phyloP scores from a whole-genome alignment of 306 rosid genomes.

The Cicer arietinum region DNA sequence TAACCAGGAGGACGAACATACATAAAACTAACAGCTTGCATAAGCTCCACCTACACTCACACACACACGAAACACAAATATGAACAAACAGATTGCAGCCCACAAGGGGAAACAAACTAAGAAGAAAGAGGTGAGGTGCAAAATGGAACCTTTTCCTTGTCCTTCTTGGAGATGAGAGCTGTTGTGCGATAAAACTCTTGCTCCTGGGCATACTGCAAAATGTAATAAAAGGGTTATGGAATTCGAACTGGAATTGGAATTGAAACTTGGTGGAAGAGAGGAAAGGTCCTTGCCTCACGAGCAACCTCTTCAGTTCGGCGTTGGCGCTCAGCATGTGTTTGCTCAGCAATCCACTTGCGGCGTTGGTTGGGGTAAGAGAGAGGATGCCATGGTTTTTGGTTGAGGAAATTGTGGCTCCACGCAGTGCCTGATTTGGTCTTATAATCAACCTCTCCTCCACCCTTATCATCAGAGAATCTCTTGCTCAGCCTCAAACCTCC shows the following conservation, averaged over 20 bases:
- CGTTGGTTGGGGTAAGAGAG: slow-evolving; percentile 97
- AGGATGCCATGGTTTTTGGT: slow-evolving; percentile 99
- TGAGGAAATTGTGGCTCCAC: slow-evolving; percentile 91
- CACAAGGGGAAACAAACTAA: not conserved
- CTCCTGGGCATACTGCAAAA: slow-evolving; percentile 81
- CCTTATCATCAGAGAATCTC: slow-evolving; percentile 68
- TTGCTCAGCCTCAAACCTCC: slow-evolving; percentile 79
- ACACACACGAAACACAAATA: slow-evolving; percentile 1
- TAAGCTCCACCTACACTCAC: slow-evolving; percentile 70
- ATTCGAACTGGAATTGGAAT: not conserved
- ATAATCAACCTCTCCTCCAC: slow-evolving; percentile 73
- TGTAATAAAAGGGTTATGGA: slow-evolving; percentile 5
- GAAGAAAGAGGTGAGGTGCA: not conserved
- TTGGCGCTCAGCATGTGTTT: slow-evolving; percentile 67
- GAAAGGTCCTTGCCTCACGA: slow-evolving; percentile 64
- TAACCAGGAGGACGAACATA: slow-evolving; percentile 98
- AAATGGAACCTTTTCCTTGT: slow-evolving; percentile 78
- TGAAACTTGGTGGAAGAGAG: not conserved
- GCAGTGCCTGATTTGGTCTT: slow-evolving; percentile 89
- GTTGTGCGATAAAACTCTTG: slow-evolving; percentile 93
- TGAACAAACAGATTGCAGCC: not conserved
- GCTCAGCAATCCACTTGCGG: slow-evolving; percentile 99
- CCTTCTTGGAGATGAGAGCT: slow-evolving; percentile 78
- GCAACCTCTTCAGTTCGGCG: slow-evolving; percentile 84
- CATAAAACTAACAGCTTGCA: slow-evolving; percentile 99